These are phyloP conservation scores for Sordaria brevicollis DNA, from an alignment of 495 filamentous ascomycete genomes.

Conservation along the genomic window DNA sequence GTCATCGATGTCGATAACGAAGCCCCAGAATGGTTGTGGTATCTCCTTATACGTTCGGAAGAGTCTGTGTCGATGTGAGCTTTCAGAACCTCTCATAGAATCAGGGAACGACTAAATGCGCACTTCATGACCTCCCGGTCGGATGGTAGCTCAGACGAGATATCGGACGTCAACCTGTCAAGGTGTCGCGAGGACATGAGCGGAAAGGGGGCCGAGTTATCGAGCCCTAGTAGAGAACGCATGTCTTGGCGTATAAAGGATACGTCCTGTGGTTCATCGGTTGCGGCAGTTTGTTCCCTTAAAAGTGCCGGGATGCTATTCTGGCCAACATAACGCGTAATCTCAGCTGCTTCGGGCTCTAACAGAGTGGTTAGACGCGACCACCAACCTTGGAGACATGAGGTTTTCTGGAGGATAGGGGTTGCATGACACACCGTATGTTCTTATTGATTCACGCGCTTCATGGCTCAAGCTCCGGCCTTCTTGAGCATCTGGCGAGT, in stretches of 20 bases:
- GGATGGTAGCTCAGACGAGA: constrained; percentile 53
- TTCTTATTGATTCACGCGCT: constrained; percentile 28
- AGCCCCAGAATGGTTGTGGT: constrained; percentile 69
- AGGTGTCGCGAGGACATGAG: constrained; percentile 67
- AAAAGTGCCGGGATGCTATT: constrained; percentile 57
- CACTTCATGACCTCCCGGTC: constrained; percentile 53
- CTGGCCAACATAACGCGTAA: constrained; percentile 54
- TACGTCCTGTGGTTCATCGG: constrained; percentile 32
- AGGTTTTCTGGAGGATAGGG: background rate
- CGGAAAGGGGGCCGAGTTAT: constrained; percentile 78
- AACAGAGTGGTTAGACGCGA: constrained; percentile 7
- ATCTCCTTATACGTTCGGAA: constrained; percentile 68
- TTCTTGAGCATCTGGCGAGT: constrained; percentile 32
- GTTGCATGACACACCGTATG: constrained; percentile 17
- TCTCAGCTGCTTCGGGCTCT: constrained; percentile 55
- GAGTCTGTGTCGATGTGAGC: constrained; percentile 35
- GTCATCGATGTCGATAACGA: constrained; percentile 56
- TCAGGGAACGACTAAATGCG: background rate
- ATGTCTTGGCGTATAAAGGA: constrained; percentile 52
- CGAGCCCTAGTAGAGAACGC: constrained; percentile 68
- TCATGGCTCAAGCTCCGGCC: constrained; percentile 28
- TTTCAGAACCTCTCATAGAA: background rate
- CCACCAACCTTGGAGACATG: background rate
- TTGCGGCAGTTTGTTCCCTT: constrained; percentile 46
- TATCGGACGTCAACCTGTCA: constrained; percentile 58